These are phyloP conservation scores for Citrus glauca DNA, from an alignment of 345 rosid species.

Conservation along the genomic window DNA sequence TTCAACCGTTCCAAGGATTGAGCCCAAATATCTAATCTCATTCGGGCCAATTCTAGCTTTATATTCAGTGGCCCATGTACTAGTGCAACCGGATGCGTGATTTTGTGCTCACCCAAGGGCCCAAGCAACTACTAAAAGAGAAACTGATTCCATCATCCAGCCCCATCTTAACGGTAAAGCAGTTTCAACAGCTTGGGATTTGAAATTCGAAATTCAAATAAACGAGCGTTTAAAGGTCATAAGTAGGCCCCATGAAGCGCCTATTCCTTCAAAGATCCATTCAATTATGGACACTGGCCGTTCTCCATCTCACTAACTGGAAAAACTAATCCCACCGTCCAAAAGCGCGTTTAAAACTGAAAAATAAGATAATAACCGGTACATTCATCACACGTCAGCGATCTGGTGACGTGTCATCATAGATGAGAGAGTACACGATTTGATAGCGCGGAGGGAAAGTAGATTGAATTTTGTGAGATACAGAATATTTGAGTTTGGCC, in stretches of 20 bases:
- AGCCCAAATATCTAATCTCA: neutral
- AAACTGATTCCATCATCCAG: neutral
- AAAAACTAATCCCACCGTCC: neutral
- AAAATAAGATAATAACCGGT: neutral
- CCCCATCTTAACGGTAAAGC: conserved; percentile 7
- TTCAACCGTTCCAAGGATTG: neutral
- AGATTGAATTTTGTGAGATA: neutral
- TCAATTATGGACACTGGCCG: neutral
- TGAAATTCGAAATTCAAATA: conserved; percentile 12
- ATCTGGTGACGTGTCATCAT: neutral
- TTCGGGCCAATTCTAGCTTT: neutral
- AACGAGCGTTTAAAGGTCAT: neutral
- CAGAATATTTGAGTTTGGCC: neutral
- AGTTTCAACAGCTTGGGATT: conserved; percentile 16
- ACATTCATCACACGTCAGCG: conserved; percentile 3
- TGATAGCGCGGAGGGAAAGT: neutral
- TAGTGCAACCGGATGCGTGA: neutral
- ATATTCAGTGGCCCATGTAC: neutral
- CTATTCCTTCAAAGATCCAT: conserved; percentile 5
- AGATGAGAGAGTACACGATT: neutral
- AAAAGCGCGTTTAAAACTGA: neutral
- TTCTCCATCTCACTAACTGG: neutral
- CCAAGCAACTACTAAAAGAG: neutral
- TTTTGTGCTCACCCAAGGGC: neutral
- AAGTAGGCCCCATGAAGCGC: conserved; percentile 2